Evolutionary conservation across 306 rosid species (phyloP), one percentile per base, ranked within the genome.

Genomic region (Luffa aegyptiaca): DNA sequence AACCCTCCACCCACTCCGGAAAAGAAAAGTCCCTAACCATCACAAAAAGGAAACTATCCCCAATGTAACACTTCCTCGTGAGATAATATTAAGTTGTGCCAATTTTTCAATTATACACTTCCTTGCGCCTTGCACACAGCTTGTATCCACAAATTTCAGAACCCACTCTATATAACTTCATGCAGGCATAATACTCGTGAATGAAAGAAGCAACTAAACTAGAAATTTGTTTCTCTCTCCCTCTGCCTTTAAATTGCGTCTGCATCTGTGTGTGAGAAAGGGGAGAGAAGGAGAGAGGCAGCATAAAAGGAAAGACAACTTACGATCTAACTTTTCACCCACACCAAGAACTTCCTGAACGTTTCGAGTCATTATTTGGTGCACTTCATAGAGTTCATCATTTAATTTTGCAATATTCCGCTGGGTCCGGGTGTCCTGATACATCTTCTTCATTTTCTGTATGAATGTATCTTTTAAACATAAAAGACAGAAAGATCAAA

Each of bases 271-370:
- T 2, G 3, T 10, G 69, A 10, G 42, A 63, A 20, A 11, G 42
- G 33, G 4, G 3, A 3, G 20, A 9, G 6, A 0, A 44, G 51
- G 26, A 36, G 69, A 62, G 46, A 18, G 74, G 57, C 39, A 44
- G 71, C 4, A 26, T 46, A 8, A 4, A 5, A 35, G 45, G 17
- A 44, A 45, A 39, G 35, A 3, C 41, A 18, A 58, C 98, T 88
- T 92, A 94, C 98, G 97, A 85, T 94, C 97, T 91, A 94, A 89
- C 87, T 92, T 94, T 88, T 94, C 97, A 61, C 98, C 98, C 77
- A 94, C 98, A 83, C 98, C 98, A 80, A 94, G 94, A 83, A 94
- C 97, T 83, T 94, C 98, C 87, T 92, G 98, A 86, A 94, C 98
- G 85, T 94, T 94, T 17, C 98, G 96, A 65, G 98, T 94, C 97